Percentiles rank a stretch among this genome's conserved stretches.
These are phyloP conservation scores for Chytriomyces hyalinus DNA, from an alignment of 192 early-diverging fungal genomes.

Conservation along the genomic window DNA sequence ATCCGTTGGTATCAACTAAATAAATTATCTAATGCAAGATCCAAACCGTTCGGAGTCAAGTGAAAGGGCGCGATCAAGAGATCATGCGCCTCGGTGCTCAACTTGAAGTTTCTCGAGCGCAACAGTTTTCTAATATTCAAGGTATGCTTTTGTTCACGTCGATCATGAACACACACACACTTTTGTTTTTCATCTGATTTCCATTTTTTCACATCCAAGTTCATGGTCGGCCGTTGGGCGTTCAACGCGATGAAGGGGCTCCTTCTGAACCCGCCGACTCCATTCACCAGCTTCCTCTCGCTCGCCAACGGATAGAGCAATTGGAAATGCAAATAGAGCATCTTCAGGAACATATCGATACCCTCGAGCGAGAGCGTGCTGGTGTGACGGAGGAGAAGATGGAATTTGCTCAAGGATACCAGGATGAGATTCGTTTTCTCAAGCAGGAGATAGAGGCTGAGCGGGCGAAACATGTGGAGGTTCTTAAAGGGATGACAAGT, in stretches of 20 bases:
- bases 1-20: not conserved
- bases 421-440: constrained; percentile 29
- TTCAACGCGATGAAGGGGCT: constrained; percentile 22
- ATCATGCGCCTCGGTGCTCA: constrained; percentile 54
- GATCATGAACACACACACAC: not conserved
- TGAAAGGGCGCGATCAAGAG: constrained; percentile 55
- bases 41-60: constrained; percentile 43
- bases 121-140: constrained; percentile 53
- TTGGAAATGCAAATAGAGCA: constrained; percentile 58
- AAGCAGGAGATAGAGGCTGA: constrained; percentile 27
- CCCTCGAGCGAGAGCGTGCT: constrained; percentile 46
- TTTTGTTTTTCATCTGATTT: constrained; percentile 15
- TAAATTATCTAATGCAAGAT: constrained; percentile 32
- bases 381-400: constrained; percentile 22
- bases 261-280: constrained; percentile 22
- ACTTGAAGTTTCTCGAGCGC: constrained; percentile 51
- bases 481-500: not conserved
- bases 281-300: constrained; percentile 47
- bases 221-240: constrained; percentile 13
- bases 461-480: constrained; percentile 10
- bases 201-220: not conserved
- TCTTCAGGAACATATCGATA: constrained; percentile 59
- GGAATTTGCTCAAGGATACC: constrained; percentile 27
- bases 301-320: constrained; percentile 56
- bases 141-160: constrained; percentile 14